phyloP scores from a whole-genome alignment of 352 stramenopile genomes.

The Saprolegnia parasitica region DNA sequence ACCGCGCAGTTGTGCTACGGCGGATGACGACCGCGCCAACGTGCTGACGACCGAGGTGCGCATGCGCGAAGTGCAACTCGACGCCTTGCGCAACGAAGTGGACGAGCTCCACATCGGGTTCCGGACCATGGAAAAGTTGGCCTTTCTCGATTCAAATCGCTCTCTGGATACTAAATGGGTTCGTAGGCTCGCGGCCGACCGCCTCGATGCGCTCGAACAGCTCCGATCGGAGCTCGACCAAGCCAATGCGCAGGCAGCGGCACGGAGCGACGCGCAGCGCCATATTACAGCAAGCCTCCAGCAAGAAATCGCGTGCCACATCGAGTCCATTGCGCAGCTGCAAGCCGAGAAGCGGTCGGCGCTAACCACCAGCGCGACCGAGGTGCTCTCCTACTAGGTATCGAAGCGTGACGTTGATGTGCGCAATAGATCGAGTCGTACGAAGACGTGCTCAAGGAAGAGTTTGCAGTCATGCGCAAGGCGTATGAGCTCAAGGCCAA shows the following conservation, averaged over 20 bases:
- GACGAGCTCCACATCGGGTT: neutral
- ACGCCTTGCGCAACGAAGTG: neutral
- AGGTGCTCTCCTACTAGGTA: constrained; percentile 1
- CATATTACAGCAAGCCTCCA: constrained; percentile 6
- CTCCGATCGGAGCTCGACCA: constrained; percentile 9
- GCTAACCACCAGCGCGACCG: neutral
- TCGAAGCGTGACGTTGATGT: neutral
- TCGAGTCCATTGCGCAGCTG: constrained; percentile 16
- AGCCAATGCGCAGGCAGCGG: neutral
- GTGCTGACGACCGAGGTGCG: neutral
- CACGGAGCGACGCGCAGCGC: neutral
- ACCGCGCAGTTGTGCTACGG: too few species aligned
- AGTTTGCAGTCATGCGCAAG: constrained; percentile 4
- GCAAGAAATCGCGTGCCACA: constrained; percentile 10
- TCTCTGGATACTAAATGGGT: neutral
- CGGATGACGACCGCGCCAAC: too few species aligned
- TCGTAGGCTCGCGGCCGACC: neutral
- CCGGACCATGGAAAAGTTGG: neutral
- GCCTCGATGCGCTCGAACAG: constrained; percentile 9
- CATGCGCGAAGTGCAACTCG: neutral
- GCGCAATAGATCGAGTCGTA: constrained; percentile 1
- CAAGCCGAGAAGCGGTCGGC: constrained; percentile 24
- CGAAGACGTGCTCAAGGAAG: constrained; percentile 19
- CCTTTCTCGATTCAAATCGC: neutral
- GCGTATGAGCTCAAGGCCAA: constrained; percentile 18